phyloP scores from a whole-genome alignment of 768 basidiomycete species.

The Boletus pseudo-olivaceus region DNA sequence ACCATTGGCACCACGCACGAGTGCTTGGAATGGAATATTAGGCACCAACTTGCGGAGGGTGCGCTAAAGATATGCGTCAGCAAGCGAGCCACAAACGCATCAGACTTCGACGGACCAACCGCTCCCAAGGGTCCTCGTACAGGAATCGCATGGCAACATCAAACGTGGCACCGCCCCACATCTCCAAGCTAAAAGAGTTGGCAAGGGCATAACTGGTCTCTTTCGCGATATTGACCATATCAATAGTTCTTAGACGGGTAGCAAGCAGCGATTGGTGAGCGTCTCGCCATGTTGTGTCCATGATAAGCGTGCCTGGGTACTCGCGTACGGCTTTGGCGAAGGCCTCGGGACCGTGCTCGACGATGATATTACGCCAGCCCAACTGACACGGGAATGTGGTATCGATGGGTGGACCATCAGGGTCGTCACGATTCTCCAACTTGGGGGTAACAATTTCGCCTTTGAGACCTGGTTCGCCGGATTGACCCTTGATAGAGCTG shows the following conservation, averaged over 20 bases:
- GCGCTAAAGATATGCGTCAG: constrained; percentile 47
- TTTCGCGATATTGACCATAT: constrained; percentile 98
- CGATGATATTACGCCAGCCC: constrained; percentile 99
- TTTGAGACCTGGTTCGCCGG: constrained; percentile 91
- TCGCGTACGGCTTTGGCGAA: constrained; percentile 97
- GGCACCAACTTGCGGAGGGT: constrained; percentile 93
- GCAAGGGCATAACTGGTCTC: constrained; percentile 94
- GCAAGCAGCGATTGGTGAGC: constrained; percentile 98
- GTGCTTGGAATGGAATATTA: constrained; percentile 97
- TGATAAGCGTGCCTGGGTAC: constrained; percentile 92
- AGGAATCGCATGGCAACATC: constrained; percentile 99
- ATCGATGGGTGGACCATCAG: constrained; percentile 72
- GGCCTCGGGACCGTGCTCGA: constrained; percentile 95
- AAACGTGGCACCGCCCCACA: constrained; percentile 99
- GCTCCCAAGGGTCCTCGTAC: constrained; percentile 99
- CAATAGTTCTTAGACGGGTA: constrained; percentile 91
- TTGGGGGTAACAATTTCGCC: constrained; percentile 81
- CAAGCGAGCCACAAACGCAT: not conserved
- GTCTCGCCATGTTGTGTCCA: constrained; percentile 99
- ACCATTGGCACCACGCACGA: constrained; percentile 98
- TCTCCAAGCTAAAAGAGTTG: constrained; percentile 95
- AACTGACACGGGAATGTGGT: constrained; percentile 75
- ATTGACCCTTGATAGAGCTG: constrained; percentile 95
- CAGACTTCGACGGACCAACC: constrained; percentile 56
- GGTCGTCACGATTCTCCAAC: constrained; percentile 74